Percentiles rank a stretch among this genome's conserved stretches.
phyloP scores from a whole-genome alignment of 306 rosid species.

The Pyrus pyrifolia region DNA sequence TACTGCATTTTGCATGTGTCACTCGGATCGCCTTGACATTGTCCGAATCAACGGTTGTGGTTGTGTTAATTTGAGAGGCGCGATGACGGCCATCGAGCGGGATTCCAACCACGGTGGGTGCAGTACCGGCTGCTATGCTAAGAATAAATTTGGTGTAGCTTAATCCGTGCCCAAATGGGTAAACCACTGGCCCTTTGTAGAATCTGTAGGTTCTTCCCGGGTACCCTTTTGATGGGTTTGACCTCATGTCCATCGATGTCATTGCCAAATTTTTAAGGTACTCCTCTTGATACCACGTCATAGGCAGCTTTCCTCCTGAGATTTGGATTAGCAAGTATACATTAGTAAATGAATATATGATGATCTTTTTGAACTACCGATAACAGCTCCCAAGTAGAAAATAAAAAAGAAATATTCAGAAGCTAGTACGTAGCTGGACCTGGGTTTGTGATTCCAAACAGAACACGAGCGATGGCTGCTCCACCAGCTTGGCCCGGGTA shows the following conservation, averaged over 20 bases:
- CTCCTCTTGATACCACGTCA: conserved; percentile 89
- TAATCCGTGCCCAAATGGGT: conserved; percentile 70
- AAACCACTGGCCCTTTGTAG: conserved; percentile 69
- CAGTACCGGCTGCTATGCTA: conserved; percentile 29
- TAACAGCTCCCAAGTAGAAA: not conserved
- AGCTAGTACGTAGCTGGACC: conserved; percentile 23
- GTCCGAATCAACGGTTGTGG: not conserved
- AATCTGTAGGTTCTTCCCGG: conserved; percentile 90
- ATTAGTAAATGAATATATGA: not conserved
- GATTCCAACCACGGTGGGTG: conserved; percentile 46
- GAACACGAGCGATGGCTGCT: conserved; percentile 68
- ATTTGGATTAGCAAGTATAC: not conserved
- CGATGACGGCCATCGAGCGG: conserved; percentile 47
- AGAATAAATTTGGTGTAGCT: conserved; percentile 57
- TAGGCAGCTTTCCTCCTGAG: conserved; percentile 73
- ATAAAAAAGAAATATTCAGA: not conserved
- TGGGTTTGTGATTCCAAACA: conserved; percentile 59
- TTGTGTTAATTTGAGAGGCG: not conserved
- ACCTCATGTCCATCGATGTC: conserved; percentile 82
- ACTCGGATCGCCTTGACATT: conserved; percentile 68
- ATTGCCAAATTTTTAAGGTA: conserved; percentile 59
- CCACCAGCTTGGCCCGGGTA: conserved; percentile 95
- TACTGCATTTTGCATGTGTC: conserved; percentile 60
- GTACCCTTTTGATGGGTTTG: conserved; percentile 35
- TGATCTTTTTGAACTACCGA: not conserved